Percentiles rank a stretch among this genome's conserved stretches.
Conservation (phyloP, 2,329 filamentous ascomycete genomes). For the Verticillium klebahnii region DNA sequence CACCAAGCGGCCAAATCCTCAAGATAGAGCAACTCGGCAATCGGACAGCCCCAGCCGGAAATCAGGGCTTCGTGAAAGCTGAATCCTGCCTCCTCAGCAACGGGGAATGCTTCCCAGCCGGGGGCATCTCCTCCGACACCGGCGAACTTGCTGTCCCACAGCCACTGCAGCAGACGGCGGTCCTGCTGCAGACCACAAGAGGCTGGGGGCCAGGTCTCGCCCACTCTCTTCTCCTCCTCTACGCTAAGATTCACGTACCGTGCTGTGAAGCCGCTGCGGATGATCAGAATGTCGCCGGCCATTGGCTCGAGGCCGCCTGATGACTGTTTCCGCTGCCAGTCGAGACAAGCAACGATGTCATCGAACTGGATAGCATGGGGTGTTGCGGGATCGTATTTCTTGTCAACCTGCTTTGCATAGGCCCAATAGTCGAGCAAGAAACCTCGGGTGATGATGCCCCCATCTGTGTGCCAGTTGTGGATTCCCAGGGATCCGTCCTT, state of each 20-base stretch:
- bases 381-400: background rate
- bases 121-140: background rate
- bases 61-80: background rate
- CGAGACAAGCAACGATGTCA: background rate
- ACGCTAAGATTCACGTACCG: background rate
- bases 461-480: conserved; percentile 19
- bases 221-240: background rate
- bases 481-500: conserved; percentile 17
- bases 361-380: background rate
- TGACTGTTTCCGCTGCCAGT: background rate
- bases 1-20: conserved; percentile 1
- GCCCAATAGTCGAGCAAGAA: conserved; percentile 46
- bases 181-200: conserved; percentile 1
- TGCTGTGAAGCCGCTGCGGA: conserved; percentile 2
- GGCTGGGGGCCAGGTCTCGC: background rate
- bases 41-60: conserved; percentile 1
- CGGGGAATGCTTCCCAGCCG: conserved; percentile 1
- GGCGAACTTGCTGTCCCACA: background rate
- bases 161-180: background rate
- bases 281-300: conserved; percentile 45
- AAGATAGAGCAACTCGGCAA: background rate
- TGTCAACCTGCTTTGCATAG: conserved; percentile 31
- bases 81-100: background rate
- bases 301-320: conserved; percentile 8
- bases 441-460: conserved; percentile 42